Percentiles rank a stretch among this genome's conserved stretches.
phyloP scores from a whole-genome alignment of 371 early-diverging fungal species.

The Catenaria anguillulae region DNA sequence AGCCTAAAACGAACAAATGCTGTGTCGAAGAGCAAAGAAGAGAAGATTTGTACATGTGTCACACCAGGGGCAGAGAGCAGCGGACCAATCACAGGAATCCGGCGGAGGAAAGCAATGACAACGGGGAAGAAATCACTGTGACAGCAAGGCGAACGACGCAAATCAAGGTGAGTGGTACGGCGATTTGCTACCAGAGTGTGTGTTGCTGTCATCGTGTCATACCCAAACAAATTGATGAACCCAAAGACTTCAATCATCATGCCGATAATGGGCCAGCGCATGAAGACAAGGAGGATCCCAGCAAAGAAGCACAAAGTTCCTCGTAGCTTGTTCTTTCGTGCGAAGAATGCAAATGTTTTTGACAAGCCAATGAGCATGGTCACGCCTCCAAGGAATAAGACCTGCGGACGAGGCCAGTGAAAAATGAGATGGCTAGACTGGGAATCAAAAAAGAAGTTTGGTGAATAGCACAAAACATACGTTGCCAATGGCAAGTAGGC shows the following conservation, averaged over 20 bases:
- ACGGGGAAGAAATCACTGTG: slow-evolving; percentile 90
- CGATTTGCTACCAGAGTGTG: too few species aligned
- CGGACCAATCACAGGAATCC: slow-evolving; percentile 76
- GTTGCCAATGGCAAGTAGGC: slow-evolving; percentile 90
- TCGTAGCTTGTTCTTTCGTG: slow-evolving; percentile 59
- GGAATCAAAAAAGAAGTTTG: slow-evolving; percentile 7
- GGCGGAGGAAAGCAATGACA: slow-evolving; percentile 66
- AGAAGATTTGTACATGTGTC: slow-evolving; percentile 34
- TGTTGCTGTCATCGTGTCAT: slow-evolving; percentile 11
- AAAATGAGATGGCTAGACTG: neutral
- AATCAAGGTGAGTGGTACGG: too few species aligned
- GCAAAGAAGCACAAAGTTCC: slow-evolving; percentile 80
- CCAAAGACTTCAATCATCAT: slow-evolving; percentile 81
- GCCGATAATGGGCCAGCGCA: slow-evolving; percentile 80
- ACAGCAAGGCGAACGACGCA: slow-evolving; percentile 2
- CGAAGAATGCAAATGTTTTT: slow-evolving; percentile 72
- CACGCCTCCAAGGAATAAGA: slow-evolving; percentile 78
- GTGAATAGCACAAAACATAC: slow-evolving; percentile 28
- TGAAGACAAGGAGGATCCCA: slow-evolving; percentile 79
- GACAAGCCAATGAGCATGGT: slow-evolving; percentile 70
- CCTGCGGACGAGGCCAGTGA: too few species aligned
- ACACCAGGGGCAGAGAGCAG: slow-evolving; percentile 67
- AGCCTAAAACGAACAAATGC: too few species aligned
- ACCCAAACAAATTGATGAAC: slow-evolving; percentile 92
- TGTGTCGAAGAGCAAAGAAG: neutral